A percentile compares a stretch with the other conserved stretches of the same genome.
These are phyloP conservation scores for Quaeritorhiza haematococci DNA, from an alignment of 371 early-diverging fungal genomes.

Conservation along the genomic window DNA sequence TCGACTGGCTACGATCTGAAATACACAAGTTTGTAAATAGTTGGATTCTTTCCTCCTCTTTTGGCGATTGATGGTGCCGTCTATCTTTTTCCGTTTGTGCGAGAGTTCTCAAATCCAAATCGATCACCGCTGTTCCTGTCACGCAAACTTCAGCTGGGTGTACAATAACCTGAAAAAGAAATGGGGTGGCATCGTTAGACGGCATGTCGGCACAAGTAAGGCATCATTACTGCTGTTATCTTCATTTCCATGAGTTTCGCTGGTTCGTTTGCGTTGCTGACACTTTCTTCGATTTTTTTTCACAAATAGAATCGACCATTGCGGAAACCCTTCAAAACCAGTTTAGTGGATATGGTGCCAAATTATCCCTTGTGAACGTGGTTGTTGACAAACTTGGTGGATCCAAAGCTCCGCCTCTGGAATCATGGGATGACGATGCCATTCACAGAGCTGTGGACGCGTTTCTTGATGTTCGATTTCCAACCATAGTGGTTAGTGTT, in stretches of 20 bases:
- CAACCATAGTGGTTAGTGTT: slow-evolving; percentile 61
- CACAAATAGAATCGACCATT: not conserved
- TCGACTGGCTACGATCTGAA: slow-evolving; percentile 70
- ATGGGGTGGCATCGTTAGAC: slow-evolving; percentile 61
- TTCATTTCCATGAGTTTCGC: slow-evolving; percentile 19
- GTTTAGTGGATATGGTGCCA: slow-evolving; percentile 60
- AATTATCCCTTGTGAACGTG: slow-evolving; percentile 42
- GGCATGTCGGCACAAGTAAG: slow-evolving; percentile 45
- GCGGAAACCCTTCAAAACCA: slow-evolving; percentile 10
- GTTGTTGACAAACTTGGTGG: slow-evolving; percentile 56
- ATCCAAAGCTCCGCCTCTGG: slow-evolving; percentile 46
- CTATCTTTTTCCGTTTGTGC: no score
- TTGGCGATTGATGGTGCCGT: not conserved
- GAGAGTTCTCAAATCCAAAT: no score
- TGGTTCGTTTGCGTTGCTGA: not conserved
- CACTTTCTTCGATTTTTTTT: not conserved
- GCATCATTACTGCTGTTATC: not conserved
- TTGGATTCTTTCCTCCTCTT: not conserved
- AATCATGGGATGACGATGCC: slow-evolving; percentile 57
- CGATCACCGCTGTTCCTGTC: not conserved
- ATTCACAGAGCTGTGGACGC: slow-evolving; percentile 53
- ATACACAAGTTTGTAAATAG: slow-evolving; percentile 48
- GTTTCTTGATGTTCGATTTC: slow-evolving; percentile 73
- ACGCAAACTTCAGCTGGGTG: slow-evolving; percentile 45
- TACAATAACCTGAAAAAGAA: slow-evolving; percentile 60